These are phyloP conservation scores for Plantago ovata DNA, from an alignment of 257 asterid species.

Conservation along the genomic window DNA sequence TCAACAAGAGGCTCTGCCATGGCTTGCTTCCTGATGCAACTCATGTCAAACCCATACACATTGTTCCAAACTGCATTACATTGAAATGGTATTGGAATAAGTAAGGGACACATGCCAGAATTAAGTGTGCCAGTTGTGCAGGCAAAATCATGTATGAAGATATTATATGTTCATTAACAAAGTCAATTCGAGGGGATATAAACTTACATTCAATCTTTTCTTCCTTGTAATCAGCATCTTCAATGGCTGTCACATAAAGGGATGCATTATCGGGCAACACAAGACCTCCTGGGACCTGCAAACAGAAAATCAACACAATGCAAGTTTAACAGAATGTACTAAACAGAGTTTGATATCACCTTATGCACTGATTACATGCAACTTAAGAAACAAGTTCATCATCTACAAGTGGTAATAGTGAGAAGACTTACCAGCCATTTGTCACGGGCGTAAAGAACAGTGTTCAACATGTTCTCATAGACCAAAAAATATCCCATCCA, in stretches of 20 bases:
- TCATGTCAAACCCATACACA: constrained; percentile 94
- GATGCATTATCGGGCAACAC: constrained; percentile 93
- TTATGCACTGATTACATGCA: not conserved
- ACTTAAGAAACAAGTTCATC: not conserved
- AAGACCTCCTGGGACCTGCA: constrained; percentile 69
- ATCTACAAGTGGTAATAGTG: constrained; percentile 3
- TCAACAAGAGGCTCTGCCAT: constrained; percentile 93
- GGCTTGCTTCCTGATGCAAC: constrained; percentile 92
- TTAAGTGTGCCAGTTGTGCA: too few species aligned
- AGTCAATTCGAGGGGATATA: not conserved
- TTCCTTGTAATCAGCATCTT: constrained; percentile 97
- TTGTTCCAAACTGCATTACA: constrained; percentile 48
- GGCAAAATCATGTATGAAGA: too few species aligned
- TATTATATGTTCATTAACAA: not conserved
- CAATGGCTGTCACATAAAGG: constrained; percentile 84
- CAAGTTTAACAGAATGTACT: too few species aligned
- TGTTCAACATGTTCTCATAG: constrained; percentile 86
- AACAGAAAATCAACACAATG: constrained; percentile 1
- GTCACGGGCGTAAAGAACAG: constrained; percentile 89
- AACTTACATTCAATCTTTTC: constrained; percentile 92
- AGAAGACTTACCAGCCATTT: constrained; percentile 79
- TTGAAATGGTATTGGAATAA: constrained; percentile 6
- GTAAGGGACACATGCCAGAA: not conserved
- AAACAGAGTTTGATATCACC: too few species aligned
- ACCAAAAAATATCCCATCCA: constrained; percentile 98